Evolutionary conservation across 2,329 filamentous ascomycete genomes (phyloP), one percentile per base, ranked within the genome.

Genomic region (Venturia pyrina): DNA sequence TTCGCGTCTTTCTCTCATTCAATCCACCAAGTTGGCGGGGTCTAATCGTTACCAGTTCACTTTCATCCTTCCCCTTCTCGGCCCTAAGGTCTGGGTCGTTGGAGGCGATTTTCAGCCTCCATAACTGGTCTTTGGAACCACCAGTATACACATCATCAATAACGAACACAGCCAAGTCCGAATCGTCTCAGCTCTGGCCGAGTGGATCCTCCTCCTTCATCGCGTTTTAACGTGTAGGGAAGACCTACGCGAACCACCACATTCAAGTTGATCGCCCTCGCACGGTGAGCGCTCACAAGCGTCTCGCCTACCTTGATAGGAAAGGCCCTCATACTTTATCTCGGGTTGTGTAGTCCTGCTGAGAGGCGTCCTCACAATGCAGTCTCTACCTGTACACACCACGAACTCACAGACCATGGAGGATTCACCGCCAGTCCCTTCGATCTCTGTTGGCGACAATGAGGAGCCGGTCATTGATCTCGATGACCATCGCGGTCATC

Each of bases 61-160:
- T 78, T 88, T 89, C 81, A 83, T 89, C 77, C 89, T 89, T 83
- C 93, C 91, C 86, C 90, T 96, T 82, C 88, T 93, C 78, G 91
- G 91, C 84, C 93, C 92, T 80, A 87, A 88, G 78, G 87, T 88
- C 84, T 91, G 92, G 92, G 92, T 96, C 87, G 93, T 93, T 79
- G 93, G 93, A 89, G 90, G 92, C 83, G 91, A 95, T 84, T 95
- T 92, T 83, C 93, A 96, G 82, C 93, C 95, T 78, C 93, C 93
- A 84, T 98, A 98, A 97, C 81, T 93, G 78, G 83, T 72, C 77
- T 77, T 78, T 71, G 70, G 70, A 53, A n/a, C 66, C 62, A 53
- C 68, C 64, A 67, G 68, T 68, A 40, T 19, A 3, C 28, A 59
- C 53, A 41, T 50, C 66, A 62, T 19, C 34, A 5, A 13, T 44